Conservation (phyloP, 202 grass and related monocot genomes). For the Carex sylvatica region DNA sequence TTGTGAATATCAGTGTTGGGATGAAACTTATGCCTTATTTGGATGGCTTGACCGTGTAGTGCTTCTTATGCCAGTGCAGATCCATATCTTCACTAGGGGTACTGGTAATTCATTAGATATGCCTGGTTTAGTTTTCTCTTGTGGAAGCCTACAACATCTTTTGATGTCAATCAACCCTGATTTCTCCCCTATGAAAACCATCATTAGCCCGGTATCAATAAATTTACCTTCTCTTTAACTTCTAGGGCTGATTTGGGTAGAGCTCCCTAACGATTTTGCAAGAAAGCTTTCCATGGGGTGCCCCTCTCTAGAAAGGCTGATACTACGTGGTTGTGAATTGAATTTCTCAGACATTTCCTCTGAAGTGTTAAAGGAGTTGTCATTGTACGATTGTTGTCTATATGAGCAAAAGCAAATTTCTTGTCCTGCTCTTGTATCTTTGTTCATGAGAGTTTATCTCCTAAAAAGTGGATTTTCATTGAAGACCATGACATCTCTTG, state of each 20-base stretch:
- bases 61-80: not conserved
- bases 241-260: not conserved
- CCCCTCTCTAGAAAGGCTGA: not conserved
- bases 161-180: too few species aligned
- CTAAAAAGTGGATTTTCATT: not conserved
- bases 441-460: not conserved
- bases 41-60: not conserved
- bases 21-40: not conserved
- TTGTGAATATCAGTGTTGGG: too few species aligned
- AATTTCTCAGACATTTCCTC: not conserved
- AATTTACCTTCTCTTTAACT: not conserved
- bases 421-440: not conserved
- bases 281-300: too few species aligned
- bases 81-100: not conserved
- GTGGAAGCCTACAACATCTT: not conserved
- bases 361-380: not conserved
- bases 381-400: not conserved
- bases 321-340: not conserved
- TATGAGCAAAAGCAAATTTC: not conserved
- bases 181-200: not conserved
- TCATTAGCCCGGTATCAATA: not conserved
- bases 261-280: not conserved
- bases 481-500: not conserved
- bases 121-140: not conserved
- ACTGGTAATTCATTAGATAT: not conserved